Evolutionary conservation across 371 early-diverging fungal genomes (phyloP).

Genomic region (Chytridium lagenaria): DNA sequence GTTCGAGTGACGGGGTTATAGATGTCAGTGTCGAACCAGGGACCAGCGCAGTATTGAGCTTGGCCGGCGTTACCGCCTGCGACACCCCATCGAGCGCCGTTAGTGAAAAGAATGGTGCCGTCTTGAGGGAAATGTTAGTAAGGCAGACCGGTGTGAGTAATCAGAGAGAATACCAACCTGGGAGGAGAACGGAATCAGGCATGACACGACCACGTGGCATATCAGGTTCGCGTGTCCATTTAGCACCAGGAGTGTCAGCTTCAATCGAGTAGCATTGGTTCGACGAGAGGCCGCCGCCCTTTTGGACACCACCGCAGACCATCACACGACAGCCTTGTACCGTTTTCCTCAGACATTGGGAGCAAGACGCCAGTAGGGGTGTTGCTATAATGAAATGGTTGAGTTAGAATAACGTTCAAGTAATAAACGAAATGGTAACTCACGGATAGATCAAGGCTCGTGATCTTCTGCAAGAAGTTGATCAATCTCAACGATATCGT

Average conservation of each 20-base stretch:
- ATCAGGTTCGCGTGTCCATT: constrained; percentile 19
- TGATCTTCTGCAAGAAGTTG: constrained; percentile 34
- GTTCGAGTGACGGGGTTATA: constrained; percentile 41
- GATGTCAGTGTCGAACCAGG: constrained; percentile 37
- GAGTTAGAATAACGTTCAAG: background rate
- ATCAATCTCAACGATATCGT: constrained; percentile 20
- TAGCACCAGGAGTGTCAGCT: constrained; percentile 30
- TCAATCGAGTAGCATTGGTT: constrained; percentile 32
- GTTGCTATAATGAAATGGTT: constrained; percentile 9
- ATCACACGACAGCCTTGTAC: constrained; percentile 35
- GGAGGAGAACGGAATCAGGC: constrained; percentile 30
- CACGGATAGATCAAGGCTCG: constrained; percentile 43
- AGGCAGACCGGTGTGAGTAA: constrained; percentile 5
- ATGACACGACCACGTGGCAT: constrained; percentile 28
- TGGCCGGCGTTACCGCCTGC: constrained; percentile 50
- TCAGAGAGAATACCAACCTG: constrained; percentile 40
- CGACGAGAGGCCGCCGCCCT: constrained; percentile 15
- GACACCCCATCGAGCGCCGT: constrained; percentile 44
- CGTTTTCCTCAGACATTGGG: constrained; percentile 40
- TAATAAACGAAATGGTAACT: background rate
- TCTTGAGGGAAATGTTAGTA: constrained; percentile 28
- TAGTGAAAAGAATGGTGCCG: constrained; percentile 40
- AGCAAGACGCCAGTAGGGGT: constrained; percentile 44
- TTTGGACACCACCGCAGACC: constrained; percentile 48
- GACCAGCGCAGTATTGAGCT: constrained; percentile 34